Percentiles rank a stretch among this genome's conserved stretches.
Evolutionary conservation across 176 grass and related monocot genomes (phyloP).

Genomic region (Oryza punctata): DNA sequence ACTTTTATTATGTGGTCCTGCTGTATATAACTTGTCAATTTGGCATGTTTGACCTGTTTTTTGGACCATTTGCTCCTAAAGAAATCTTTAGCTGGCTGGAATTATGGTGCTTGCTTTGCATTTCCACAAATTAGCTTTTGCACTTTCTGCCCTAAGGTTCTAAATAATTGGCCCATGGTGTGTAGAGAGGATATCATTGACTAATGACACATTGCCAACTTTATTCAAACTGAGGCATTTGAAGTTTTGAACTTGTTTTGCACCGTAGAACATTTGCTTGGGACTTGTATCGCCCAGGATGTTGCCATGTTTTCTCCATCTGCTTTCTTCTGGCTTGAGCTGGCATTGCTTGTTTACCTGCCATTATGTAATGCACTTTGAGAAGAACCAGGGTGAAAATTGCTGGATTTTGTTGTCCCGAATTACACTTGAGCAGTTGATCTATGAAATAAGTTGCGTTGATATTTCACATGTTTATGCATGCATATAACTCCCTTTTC

Average conservation of each 20-base stretch:
- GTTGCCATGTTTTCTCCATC: slow-evolving; percentile 8
- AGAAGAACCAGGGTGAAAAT: neutral
- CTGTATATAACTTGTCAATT: neutral
- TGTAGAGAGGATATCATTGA: slow-evolving; percentile 4
- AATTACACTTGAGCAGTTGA: neutral
- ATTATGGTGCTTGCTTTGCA: neutral
- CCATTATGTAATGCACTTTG: neutral
- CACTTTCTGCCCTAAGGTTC: neutral
- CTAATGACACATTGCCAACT: neutral
- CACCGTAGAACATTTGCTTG: neutral
- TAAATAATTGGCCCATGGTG: neutral
- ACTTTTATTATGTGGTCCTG: neutral
- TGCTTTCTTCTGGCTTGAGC: slow-evolving; percentile 11
- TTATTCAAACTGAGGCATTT: neutral
- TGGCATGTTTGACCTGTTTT: slow-evolving; percentile 23
- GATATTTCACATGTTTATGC: neutral
- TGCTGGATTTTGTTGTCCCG: neutral
- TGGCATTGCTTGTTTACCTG: neutral
- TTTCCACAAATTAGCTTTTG: slow-evolving; percentile 3
- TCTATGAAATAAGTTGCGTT: neutral
- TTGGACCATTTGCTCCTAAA: neutral
- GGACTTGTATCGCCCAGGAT: neutral
- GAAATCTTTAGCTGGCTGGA: neutral
- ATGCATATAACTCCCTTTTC: neutral
- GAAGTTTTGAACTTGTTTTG: neutral